Base-by-base conservation (phyloP, 2,329 filamentous ascomycete species). In the Fusarium bactridioides region DNA sequence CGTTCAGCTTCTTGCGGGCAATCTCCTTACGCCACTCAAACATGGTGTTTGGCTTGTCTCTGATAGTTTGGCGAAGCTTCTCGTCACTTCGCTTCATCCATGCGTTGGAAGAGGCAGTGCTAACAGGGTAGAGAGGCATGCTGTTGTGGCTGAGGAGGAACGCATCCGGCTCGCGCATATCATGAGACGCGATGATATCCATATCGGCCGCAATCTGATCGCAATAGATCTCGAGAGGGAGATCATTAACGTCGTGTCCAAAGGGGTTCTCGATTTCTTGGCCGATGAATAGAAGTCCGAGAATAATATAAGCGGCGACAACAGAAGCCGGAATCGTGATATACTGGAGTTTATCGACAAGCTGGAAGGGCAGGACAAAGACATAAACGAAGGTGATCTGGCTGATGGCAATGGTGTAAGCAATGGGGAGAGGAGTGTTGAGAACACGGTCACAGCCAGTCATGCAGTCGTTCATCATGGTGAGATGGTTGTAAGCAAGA, bases 321-420 rank as follows among this genome's bases (percentile, higher is more conserved):
- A 95, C 84, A 48, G 91, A 92, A 38, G 90, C 93, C 0, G 93
- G 93, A 72, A 96, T 95, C 18, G 93, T 91, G 72, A 94, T 86
- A 91, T 92, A 96, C 12, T 82, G 75, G 2, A 97, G 88, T 7
- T 82, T 79, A 0, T 80, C 78, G 78, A 89, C 88, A 11, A 97
- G 89, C 82, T 97, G 94, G 86, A 96, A 96, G 10, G 94, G 94
- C 3, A 97, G 87, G 37, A 94, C 86, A 74, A 94, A 83, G 59
- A 96, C 90, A 82, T 96, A 97, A 57, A 94, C 88, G 90, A 93
- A 95, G 37, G 94, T 94, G 78, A 96, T 95, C 80, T 97, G 94
- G 25, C 91, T 90, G 79, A 96, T 95, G 76, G 93, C 90, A 76
- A 97, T 96, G 73, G 89, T 90, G 84, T 97, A 97, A 51, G 93